Base-by-base conservation (phyloP, 1,284 basidiomycete species). In the Psilocybe mexicana region DNA sequence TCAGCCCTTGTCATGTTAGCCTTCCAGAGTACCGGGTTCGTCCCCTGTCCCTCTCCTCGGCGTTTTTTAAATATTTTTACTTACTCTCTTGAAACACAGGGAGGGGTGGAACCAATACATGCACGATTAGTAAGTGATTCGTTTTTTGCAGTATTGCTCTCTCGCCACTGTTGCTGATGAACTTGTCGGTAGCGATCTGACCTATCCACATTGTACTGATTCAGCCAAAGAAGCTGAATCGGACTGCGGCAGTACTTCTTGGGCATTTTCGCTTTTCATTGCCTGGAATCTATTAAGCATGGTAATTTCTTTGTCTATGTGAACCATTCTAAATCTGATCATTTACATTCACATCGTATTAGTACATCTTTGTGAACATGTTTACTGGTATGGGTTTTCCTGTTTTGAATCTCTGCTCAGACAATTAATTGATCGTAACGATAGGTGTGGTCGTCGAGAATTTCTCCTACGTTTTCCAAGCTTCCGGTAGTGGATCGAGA, bases 271-370 rank as follows among this genome's bases (percentile, higher is more conserved):
- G 0, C 77, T 99, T 28, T 98, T 98, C 76, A 97, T 98, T 66
- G 85, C 90, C 0, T 99, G 96, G 96, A 98, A 98, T 71, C 78
- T 99, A 42, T 79, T 98, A 50, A 96, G 93, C 81, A 98, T 98
- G 93, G 93, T 94, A 64, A 68, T 69, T 40, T 60, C 23, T 33
- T 30, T 43, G 33, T 35, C 28, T 48, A 30, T 46, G 23, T 43
- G 45, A 24, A 33, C 25, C 36, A 47, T 42, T 28, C 18, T 18
- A 24, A n/a, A n/a, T 40, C 52, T 64, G 3, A 59, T 55, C 43
- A 11, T 38, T 61, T 35, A 51, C 18, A n/a, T 55, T 44, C 35
- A 6, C 69, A 40, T 40, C 38, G 8, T 33, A 8, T 33, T 33
- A 94, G 93, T 95, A 94, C 70, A 94, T 96, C 67, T 96, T 98